These are phyloP conservation scores for Xerocomus nothofagi DNA, from an alignment of 1,284 basidiomycete species.

Conservation along the genomic window DNA sequence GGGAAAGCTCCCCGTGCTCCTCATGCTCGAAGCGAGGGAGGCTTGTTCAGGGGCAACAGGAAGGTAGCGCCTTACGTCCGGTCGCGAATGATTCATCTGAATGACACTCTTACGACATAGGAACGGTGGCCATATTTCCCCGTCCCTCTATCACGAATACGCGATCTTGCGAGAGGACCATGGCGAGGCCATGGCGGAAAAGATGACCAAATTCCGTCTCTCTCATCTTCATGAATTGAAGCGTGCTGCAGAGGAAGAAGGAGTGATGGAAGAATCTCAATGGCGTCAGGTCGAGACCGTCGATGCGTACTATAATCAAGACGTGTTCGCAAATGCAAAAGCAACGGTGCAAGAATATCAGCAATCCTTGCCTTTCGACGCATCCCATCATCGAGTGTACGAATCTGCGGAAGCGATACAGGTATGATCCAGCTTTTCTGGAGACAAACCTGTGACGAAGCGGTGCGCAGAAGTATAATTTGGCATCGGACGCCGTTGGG, in stretches of 20 bases:
- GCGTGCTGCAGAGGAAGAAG: slow-evolving; percentile 32
- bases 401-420: slow-evolving; percentile 37
- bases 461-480: slow-evolving; percentile 35
- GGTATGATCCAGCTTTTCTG: slow-evolving; percentile 26
- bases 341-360: slow-evolving; percentile 38
- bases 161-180: slow-evolving; percentile 15
- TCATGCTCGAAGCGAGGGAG: slow-evolving; percentile 70
- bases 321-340: slow-evolving; percentile 37
- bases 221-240: slow-evolving; percentile 32
- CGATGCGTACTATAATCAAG: slow-evolving; percentile 39
- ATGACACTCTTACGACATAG: slow-evolving; percentile 8
- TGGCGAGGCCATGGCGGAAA: slow-evolving; percentile 26
- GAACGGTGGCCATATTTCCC: slow-evolving; percentile 34
- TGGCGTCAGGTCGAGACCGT: slow-evolving; percentile 44
- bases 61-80: slow-evolving; percentile 39
- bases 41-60: slow-evolving; percentile 71
- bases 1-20: slow-evolving; percentile 39
- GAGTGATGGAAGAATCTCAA: slow-evolving; percentile 37
- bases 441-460: background rate
- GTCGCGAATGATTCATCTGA: background rate
- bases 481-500: slow-evolving; percentile 39
- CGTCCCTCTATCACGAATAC: slow-evolving; percentile 31
- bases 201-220: slow-evolving; percentile 30
- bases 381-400: slow-evolving; percentile 33
- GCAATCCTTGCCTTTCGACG: slow-evolving; percentile 41